These are phyloP conservation scores for Botrytis medusae DNA, from an alignment of 2,329 filamentous ascomycete species.

Conservation along the genomic window DNA sequence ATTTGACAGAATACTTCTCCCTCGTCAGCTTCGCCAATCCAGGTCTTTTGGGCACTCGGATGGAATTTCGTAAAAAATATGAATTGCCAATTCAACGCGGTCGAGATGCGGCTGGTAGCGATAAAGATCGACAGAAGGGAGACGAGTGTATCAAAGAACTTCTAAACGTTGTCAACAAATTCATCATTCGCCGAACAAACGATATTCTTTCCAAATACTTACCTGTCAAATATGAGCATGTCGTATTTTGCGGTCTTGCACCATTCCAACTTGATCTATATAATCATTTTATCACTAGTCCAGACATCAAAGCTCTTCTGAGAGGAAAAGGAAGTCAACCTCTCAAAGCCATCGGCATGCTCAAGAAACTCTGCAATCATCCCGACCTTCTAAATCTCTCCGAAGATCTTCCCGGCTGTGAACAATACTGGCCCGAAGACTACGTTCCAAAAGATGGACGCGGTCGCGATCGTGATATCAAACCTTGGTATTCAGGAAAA, in stretches of 20 bases:
- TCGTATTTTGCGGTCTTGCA: slow-evolving; percentile 94
- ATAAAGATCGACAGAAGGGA: slow-evolving; percentile 77
- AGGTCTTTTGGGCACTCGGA: slow-evolving; percentile 80
- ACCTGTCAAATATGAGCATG: slow-evolving; percentile 97
- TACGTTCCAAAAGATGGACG: slow-evolving; percentile 85
- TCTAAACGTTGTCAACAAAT: slow-evolving; percentile 87
- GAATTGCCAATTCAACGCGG: slow-evolving; percentile 91
- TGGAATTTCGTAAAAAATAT: slow-evolving; percentile 90
- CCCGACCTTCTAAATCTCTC: slow-evolving; percentile 85
- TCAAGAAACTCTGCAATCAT: slow-evolving; percentile 99
- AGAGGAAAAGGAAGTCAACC: slow-evolving; percentile 94
- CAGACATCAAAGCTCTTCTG: slow-evolving; percentile 87
- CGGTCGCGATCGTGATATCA: slow-evolving; percentile 87
- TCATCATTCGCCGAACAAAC: slow-evolving; percentile 96
- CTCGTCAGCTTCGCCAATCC: slow-evolving; percentile 97
- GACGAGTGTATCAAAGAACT: slow-evolving; percentile 82
- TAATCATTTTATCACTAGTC: slow-evolving; percentile 95
- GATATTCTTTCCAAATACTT: slow-evolving; percentile 97
- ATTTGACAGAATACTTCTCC: slow-evolving; percentile 96
- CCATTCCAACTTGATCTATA: slow-evolving; percentile 92
- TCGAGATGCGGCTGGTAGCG: slow-evolving; percentile 84
- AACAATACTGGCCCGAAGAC: slow-evolving; percentile 77
- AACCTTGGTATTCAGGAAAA: slow-evolving; percentile 95
- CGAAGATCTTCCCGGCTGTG: slow-evolving; percentile 82
- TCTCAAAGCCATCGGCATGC: slow-evolving; percentile 90